Percentiles rank a stretch among this genome's conserved stretches.
phyloP scores from a whole-genome alignment of 176 grass and related monocot species.

The Triticum turgidum region DNA sequence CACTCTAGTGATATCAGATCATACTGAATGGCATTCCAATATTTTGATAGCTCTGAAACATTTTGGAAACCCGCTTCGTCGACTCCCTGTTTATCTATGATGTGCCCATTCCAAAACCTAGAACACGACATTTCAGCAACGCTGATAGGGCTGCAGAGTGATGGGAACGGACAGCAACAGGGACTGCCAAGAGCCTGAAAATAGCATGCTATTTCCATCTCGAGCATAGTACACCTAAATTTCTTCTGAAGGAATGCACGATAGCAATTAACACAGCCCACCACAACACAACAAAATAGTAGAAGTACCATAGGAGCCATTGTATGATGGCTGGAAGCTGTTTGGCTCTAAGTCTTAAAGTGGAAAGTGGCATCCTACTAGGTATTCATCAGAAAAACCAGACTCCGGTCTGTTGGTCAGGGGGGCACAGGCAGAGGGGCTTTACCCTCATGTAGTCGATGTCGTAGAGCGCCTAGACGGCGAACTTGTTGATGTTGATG shows the following conservation, averaged over 20 bases:
- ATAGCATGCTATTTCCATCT: not conserved
- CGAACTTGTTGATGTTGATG: conserved; percentile 72
- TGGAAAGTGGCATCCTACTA: not conserved
- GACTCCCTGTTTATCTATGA: not conserved
- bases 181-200: not conserved
- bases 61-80: not conserved
- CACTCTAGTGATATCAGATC: not conserved
- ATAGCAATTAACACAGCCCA: not conserved
- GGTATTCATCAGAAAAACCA: not conserved
- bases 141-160: not conserved
- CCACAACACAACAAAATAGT: not conserved
- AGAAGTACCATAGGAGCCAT: not conserved
- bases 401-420: too few relatives aligned
- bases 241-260: not conserved
- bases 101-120: not conserved
- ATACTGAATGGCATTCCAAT: not conserved
- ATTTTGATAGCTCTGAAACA: not conserved
- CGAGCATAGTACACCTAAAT: not conserved
- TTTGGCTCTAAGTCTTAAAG: not conserved
- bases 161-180: not conserved
- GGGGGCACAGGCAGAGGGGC: not conserved
- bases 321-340: not conserved
- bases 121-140: not conserved
- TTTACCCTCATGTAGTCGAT: conserved; percentile 68
- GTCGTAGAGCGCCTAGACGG: conserved; percentile 50